Percentiles rank a stretch among this genome's conserved stretches.
Conservation (phyloP, 495 filamentous ascomycete genomes). For the Penicillium pulvis region DNA sequence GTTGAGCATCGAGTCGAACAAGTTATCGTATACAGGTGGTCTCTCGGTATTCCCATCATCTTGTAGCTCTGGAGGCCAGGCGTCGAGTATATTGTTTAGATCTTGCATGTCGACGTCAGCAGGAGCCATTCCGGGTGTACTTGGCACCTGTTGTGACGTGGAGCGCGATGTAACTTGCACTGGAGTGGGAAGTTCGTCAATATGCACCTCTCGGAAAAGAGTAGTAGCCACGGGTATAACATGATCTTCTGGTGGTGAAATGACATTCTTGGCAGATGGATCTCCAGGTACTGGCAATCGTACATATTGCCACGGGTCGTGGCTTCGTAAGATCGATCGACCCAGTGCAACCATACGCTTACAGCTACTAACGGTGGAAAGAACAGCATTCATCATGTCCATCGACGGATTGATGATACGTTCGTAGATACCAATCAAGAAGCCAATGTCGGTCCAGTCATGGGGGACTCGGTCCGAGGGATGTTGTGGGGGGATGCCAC, state of each 20-base stretch:
- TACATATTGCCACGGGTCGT: background rate
- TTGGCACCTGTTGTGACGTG: background rate
- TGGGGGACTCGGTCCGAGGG: constrained; percentile 26
- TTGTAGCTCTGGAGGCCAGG: background rate
- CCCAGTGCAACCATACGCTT: background rate
- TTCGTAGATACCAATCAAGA: constrained; percentile 42
- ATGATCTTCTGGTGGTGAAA: background rate
- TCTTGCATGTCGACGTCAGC: background rate
- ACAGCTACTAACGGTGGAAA: background rate
- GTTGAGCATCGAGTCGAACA: constrained; percentile 1
- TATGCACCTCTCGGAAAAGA: background rate
- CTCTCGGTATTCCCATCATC: background rate
- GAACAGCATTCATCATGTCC: constrained; percentile 14
- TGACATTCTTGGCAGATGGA: background rate
- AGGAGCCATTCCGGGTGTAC: background rate
- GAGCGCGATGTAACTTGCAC: background rate
- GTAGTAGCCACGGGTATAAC: background rate
- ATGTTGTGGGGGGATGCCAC: constrained; percentile 18
- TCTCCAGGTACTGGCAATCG: background rate
- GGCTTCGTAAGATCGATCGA: background rate
- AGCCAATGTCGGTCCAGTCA: constrained; percentile 22
- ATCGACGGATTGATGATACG: constrained; percentile 31
- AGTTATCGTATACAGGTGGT: background rate
- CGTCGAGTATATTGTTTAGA: background rate
- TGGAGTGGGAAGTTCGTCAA: background rate